These are phyloP conservation scores for Diaporthe nobilis DNA, from an alignment of 2,329 filamentous ascomycete species.

Conservation along the genomic window DNA sequence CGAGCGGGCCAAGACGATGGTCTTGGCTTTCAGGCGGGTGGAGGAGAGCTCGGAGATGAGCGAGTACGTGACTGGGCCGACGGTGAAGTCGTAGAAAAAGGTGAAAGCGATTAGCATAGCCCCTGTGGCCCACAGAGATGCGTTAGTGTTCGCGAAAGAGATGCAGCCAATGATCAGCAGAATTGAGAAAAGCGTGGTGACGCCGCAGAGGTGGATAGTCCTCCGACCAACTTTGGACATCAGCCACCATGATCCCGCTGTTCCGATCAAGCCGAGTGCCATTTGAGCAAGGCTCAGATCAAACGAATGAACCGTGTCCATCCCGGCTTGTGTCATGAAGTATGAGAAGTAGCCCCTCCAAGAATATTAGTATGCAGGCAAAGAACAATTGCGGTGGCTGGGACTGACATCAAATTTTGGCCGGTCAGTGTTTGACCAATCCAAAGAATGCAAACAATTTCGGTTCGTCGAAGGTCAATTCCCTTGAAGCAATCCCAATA, in stretches of 20 bases:
- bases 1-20: conserved; percentile 86
- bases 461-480: conserved; percentile 82
- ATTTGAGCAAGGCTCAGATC: conserved; percentile 74
- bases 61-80: conserved; percentile 91
- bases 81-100: conserved; percentile 86
- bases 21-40: conserved; percentile 89
- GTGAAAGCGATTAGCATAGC: conserved; percentile 88
- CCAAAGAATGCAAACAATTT: conserved; percentile 76
- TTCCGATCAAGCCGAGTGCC: conserved; percentile 82
- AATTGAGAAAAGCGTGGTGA: conserved; percentile 83
- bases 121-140: conserved; percentile 83
- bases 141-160: conserved; percentile 68
- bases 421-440: conserved; percentile 75
- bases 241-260: conserved; percentile 85
- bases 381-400: not conserved
- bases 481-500: conserved; percentile 91
- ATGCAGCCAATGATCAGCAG: conserved; percentile 88
- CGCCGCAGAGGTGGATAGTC: conserved; percentile 78
- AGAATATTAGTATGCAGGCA: conserved; percentile 47
- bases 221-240: conserved; percentile 86
- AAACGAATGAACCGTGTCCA: conserved; percentile 67
- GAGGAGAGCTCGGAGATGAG: conserved; percentile 89
- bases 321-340: conserved; percentile 73
- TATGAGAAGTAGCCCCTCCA: conserved; percentile 77
- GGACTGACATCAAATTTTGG: conserved; percentile 51